Evolutionary conservation across 345 rosid genomes (phyloP), one percentile per base, ranked within the genome.

Genomic region (Cardamine resedifolia): DNA sequence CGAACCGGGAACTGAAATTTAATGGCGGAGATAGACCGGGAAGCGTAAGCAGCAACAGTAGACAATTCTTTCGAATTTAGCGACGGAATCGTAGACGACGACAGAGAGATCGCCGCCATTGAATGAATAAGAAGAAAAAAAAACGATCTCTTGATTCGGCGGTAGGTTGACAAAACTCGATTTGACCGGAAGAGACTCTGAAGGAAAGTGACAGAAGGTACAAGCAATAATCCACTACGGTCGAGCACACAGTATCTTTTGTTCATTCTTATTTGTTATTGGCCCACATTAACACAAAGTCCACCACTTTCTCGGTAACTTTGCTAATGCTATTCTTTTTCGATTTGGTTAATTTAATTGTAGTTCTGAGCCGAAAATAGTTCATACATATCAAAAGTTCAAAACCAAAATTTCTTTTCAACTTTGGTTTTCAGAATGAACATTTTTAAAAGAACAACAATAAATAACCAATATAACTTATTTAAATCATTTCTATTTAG

Each of bases 81-180:
- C 5, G 70, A 76, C 1, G 60, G 51, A 2, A 69, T 8, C 15
- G 33, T 44, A 53, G 65, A 76, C 0, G 70, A 45, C 2, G 70
- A 55, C 15, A 36, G 52, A 62, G 70, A 76, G 19, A 57, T 63
- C 26, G 59, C 7, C 58, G 70, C 64, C 79, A 76, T 76, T 27
- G 57, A 23, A 24, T 6, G 30, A 41, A 34, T 31, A 38, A 19
- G 48, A n/a, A n/a, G n/a, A n/a, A n/a, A 23, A 16, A 59, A 49
- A 49, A 5, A 45, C 38, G 27, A 38, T 27, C 19, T 58, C 21
- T 47, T 47, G 51, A 57, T 45, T 39, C 24, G 48, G 39, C 19
- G 36, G 43, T 31, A 57, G 64, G 51, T 47, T 61, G 68, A 49
- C n/a, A 41, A 7, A 62, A 19, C 33, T 57, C 73, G 16, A 69